These are phyloP conservation scores for Trypanosoma grayi DNA, from an alignment of 208 protist species.

Conservation along the genomic window DNA sequence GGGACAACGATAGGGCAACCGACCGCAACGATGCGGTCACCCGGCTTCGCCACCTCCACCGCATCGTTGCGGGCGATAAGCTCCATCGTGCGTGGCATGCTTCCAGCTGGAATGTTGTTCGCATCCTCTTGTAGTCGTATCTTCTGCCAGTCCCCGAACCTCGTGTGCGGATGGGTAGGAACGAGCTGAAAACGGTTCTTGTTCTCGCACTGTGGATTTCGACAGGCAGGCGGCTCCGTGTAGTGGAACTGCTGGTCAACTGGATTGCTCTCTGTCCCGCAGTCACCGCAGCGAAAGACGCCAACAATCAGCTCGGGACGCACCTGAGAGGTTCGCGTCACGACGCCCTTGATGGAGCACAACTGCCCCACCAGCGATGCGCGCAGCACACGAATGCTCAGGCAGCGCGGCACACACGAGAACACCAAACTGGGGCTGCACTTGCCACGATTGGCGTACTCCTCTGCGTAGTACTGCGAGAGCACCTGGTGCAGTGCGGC, in stretches of 20 bases:
- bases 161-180: conserved; percentile 72
- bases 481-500: conserved; percentile 74
- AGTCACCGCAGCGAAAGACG: conserved; percentile 97
- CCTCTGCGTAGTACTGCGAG: conserved; percentile 78
- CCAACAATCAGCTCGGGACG: conserved; percentile 97
- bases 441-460: conserved; percentile 71
- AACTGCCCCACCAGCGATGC: conserved; percentile 94
- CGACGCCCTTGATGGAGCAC: conserved; percentile 95
- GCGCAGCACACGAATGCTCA: conserved; percentile 94
- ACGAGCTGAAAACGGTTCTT: conserved; percentile 87
- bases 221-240: conserved; percentile 94
- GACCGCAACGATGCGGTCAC: conserved; percentile 95
- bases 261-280: conserved; percentile 79
- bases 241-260: conserved; percentile 99
- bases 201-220: conserved; percentile 92
- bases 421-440: conserved; percentile 81
- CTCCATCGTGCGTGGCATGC: conserved; percentile 97
- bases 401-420: conserved; percentile 69
- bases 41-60: conserved; percentile 98
- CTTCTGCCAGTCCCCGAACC: conserved; percentile 99
- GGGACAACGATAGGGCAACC: conserved; percentile 98
- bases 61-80: conserved; percentile 97
- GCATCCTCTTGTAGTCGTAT: conserved; percentile 96
- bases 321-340: conserved; percentile 98
- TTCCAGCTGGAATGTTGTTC: conserved; percentile 94